phyloP scores from a whole-genome alignment of 306 rosid species.

The Cicer judaicum region DNA sequence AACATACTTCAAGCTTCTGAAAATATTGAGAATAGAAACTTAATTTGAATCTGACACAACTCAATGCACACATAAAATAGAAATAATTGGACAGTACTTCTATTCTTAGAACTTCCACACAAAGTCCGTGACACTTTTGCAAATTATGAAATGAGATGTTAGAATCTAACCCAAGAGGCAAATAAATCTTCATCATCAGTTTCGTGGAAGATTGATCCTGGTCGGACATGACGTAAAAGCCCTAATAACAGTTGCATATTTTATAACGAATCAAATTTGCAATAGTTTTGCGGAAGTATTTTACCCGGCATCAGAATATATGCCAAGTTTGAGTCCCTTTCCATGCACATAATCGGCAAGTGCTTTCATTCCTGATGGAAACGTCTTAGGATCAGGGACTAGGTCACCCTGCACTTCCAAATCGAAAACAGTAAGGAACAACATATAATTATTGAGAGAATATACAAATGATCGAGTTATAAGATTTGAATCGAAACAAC shows the following conservation, averaged over 20 bases:
- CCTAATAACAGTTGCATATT: conserved; percentile 56
- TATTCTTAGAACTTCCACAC: conserved; percentile 19
- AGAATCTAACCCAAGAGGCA: conserved; percentile 91
- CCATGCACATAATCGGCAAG: conserved; percentile 84
- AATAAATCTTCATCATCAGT: conserved; percentile 73
- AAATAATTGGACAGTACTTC: conserved; percentile 18
- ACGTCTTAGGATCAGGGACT: conserved; percentile 70
- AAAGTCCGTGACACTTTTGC: conserved; percentile 14
- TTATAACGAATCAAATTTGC: conserved; percentile 38
- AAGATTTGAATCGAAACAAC: conserved; percentile 28
- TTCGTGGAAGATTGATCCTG: conserved; percentile 90
- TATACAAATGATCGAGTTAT: neutral
- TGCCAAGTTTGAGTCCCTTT: conserved; percentile 92
- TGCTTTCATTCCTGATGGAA: conserved; percentile 94
- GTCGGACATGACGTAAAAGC: conserved; percentile 91
- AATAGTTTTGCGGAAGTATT: conserved; percentile 38
- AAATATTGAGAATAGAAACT: neutral
- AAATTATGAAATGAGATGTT: conserved; percentile 34
- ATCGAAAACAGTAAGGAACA: conserved; percentile 43
- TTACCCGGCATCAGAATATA: conserved; percentile 98
- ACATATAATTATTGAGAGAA: conserved; percentile 26
- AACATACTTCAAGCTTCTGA: conserved; percentile 2
- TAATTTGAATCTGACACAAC: conserved; percentile 9
- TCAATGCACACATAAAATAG: neutral
- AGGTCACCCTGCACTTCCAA: conserved; percentile 68